phyloP scores from a whole-genome alignment of 169 alveolate genomes.

The Perkinsus chesapeaki region DNA sequence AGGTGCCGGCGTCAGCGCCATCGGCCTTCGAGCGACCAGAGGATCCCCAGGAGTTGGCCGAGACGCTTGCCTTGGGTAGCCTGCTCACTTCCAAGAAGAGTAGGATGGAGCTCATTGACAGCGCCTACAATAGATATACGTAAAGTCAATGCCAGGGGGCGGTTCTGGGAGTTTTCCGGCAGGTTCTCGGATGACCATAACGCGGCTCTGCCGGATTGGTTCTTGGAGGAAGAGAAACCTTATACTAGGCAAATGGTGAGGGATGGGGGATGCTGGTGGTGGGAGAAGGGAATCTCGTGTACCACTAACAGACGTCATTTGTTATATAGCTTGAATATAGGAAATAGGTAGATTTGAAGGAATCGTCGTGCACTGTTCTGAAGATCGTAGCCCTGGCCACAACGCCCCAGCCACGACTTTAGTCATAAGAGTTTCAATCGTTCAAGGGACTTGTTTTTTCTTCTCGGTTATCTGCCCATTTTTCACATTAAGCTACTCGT shows the following conservation, averaged over 20 bases:
- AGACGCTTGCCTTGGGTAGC: slow-evolving; percentile 30
- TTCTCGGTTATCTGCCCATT: no score
- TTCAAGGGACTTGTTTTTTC: no score
- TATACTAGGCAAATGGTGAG: not conserved
- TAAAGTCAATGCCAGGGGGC: slow-evolving; percentile 40
- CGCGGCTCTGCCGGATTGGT: slow-evolving; percentile 91
- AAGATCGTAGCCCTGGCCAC: no score
- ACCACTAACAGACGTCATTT: no score
- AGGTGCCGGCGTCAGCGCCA: not conserved
- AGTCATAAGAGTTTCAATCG: no score
- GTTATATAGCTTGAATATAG: no score
- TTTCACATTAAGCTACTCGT: no score
- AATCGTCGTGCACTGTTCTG: no score
- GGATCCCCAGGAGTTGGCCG: slow-evolving; percentile 13
- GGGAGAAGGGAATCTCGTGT: no score
- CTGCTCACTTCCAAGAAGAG: slow-evolving; percentile 55
- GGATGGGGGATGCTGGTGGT: not conserved
- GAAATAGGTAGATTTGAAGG: no score
- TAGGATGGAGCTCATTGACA: slow-evolving; percentile 84
- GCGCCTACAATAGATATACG: slow-evolving; percentile 88
- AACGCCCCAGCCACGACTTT: no score
- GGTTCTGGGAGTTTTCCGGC: not conserved
- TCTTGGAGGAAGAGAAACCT: slow-evolving; percentile 87
- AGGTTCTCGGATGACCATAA: slow-evolving; percentile 25
- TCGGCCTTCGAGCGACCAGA: slow-evolving; percentile 11